phyloP scores from a whole-genome alignment of 352 stramenopile species.

The Achlya hypogyna region DNA sequence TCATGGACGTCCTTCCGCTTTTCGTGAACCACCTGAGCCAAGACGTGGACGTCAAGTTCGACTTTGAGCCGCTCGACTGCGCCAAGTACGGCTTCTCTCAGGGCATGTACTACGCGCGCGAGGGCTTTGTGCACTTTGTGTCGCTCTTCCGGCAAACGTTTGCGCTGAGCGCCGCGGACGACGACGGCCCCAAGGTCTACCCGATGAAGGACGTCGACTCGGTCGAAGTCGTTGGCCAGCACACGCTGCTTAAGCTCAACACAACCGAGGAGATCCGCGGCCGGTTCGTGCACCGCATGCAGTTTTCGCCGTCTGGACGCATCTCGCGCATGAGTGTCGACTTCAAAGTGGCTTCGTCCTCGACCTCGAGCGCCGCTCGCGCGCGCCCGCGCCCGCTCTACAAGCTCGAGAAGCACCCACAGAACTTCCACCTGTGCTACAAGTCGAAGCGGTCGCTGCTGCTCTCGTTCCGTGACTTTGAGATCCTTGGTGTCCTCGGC shows the following conservation, averaged over 20 bases:
- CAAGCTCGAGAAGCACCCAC: slow-evolving; percentile 52
- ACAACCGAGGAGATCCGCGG: slow-evolving; percentile 24
- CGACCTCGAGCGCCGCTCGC: slow-evolving; percentile 29
- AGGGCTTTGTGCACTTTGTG: slow-evolving; percentile 79
- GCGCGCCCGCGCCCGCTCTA: slow-evolving; percentile 10
- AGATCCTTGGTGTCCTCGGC: slow-evolving; percentile 18
- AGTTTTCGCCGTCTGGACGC: slow-evolving; percentile 69
- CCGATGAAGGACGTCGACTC: slow-evolving; percentile 13
- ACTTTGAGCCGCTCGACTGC: slow-evolving; percentile 66
- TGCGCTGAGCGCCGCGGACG: slow-evolving; percentile 44
- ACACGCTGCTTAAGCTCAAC: background rate
- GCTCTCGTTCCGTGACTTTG: slow-evolving; percentile 50
- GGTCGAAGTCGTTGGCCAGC: slow-evolving; percentile 13
- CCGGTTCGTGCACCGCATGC: slow-evolving; percentile 70
- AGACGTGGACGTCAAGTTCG: slow-evolving; percentile 75
- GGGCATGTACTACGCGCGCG: slow-evolving; percentile 76
- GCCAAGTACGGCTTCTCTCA: slow-evolving; percentile 58
- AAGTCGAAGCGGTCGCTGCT: slow-evolving; percentile 73
- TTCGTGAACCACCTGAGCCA: slow-evolving; percentile 80
- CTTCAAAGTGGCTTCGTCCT: slow-evolving; percentile 50
- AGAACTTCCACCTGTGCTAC: slow-evolving; percentile 76
- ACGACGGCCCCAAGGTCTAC: slow-evolving; percentile 59
- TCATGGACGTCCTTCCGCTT: slow-evolving; percentile 47
- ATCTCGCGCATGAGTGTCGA: slow-evolving; percentile 78
- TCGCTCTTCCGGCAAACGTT: slow-evolving; percentile 78